Base-by-base conservation (phyloP, 257 asterid species). In the Lycium barbarum region DNA sequence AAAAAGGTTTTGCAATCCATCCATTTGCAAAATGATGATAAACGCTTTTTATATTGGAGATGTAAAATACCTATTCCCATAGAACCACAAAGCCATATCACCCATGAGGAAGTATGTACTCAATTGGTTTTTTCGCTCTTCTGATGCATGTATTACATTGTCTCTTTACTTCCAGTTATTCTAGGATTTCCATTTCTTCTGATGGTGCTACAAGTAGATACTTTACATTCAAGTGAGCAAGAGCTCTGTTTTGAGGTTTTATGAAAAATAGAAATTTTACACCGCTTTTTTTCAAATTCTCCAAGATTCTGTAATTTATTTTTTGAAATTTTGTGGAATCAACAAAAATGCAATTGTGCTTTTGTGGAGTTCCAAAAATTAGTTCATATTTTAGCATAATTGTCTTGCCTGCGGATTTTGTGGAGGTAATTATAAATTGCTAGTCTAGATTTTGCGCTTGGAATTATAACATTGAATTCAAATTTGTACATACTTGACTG, bases 201-300 rank as follows among this genome's bases (percentile, higher is more conserved):
- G 65, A 53, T 78, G 82, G 82, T 78, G 47, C 49, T 14, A 78
- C 33, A 33, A 13, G 65, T 26, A 26, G 82, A 35, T 26, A 76
- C 63, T 53, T 26, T 65, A 51, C 14, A 76, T 76, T 53, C 47
- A 33, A 78, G 82, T 53, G 65, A 33, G 66, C 49, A 53, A 53
- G 49, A 78, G 63, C 82, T 53, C 65, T 53, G 49, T 54, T 51
- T 78, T 3, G 49, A 78, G 47, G 82, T 78, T 70, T 70, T 70
- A 40, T 2, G 15, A 40, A 38, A 70, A 70, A 40, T 40, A 45
- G 79, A 40, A 70, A 70, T 70, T 70, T 70, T 15, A 17, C 54
- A 40, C 79, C 9, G 79, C 54, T 70, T 40, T 35, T 70, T 15
- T 40, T 70, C 79, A 4, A 40, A 49, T 49, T 49, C 55, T 49